Evolutionary conservation across 306 rosid species (phyloP).

Genomic region (Cucurbita moschata): DNA sequence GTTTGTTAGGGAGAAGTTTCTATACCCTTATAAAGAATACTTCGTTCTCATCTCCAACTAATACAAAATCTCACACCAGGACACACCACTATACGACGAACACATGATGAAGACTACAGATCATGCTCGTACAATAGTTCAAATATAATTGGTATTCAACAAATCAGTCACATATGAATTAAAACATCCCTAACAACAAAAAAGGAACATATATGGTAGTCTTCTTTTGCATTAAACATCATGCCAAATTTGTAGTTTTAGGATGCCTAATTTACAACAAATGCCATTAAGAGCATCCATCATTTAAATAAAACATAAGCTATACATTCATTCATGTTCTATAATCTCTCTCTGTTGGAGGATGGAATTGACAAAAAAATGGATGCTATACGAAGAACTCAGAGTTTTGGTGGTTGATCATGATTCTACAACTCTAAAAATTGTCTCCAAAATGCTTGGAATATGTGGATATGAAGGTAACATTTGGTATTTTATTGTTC

Average conservation of each 20-base stretch:
- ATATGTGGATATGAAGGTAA: slow-evolving; percentile 37
- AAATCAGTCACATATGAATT: no score
- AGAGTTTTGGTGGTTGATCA: slow-evolving; percentile 34
- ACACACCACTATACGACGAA: no score
- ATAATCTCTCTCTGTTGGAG: not conserved
- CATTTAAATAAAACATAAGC: not conserved
- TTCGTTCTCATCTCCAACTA: no score
- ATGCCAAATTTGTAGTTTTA: not conserved
- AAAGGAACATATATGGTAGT: not conserved
- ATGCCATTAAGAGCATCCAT: not conserved
- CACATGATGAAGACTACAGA: no score
- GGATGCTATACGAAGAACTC: not conserved
- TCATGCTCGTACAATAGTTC: no score
- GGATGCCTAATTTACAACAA: not conserved
- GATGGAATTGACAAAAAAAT: not conserved
- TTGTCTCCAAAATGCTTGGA: slow-evolving; percentile 20
- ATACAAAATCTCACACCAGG: no score
- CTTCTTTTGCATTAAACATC: not conserved
- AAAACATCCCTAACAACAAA: no score
- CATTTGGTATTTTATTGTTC: not conserved
- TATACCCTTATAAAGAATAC: no score
- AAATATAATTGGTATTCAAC: no score
- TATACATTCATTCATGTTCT: not conserved
- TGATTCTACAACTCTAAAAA: slow-evolving; percentile 10
- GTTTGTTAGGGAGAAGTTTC: no score